Percentiles rank a stretch among this genome's conserved stretches.
These are phyloP conservation scores for Domatiomyces catenatus DNA, from an alignment of 2,329 filamentous ascomycete species.

Conservation along the genomic window DNA sequence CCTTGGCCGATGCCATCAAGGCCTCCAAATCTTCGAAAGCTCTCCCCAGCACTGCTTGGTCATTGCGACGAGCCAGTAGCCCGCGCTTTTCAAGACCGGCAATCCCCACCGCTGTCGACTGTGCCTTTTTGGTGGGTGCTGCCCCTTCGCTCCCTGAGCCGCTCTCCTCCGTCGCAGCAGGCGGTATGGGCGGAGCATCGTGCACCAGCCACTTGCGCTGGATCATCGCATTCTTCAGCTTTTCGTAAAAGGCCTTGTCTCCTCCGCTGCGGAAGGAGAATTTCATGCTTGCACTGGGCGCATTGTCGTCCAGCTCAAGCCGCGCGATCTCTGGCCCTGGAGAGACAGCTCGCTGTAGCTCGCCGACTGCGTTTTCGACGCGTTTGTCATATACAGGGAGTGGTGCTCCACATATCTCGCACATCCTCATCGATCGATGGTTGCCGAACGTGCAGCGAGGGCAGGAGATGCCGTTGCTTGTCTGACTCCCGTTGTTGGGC, in stretches of 20 bases:
- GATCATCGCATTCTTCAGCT: constrained; percentile 71
- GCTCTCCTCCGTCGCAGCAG: constrained; percentile 29
- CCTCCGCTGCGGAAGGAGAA: constrained; percentile 71
- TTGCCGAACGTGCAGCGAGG: constrained; percentile 89
- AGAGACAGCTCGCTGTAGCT: constrained; percentile 47
- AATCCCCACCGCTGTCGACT: constrained; percentile 51
- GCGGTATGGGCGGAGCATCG: constrained; percentile 74
- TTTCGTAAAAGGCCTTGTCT: constrained; percentile 77
- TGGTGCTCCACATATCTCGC: constrained; percentile 79
- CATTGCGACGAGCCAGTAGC: constrained; percentile 74
- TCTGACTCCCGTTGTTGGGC: neutral
- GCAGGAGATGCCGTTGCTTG: constrained; percentile 35
- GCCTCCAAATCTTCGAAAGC: constrained; percentile 95
- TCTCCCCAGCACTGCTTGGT: constrained; percentile 78
- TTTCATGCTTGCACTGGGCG: constrained; percentile 64
- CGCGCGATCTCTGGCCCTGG: constrained; percentile 54
- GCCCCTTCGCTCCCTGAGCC: constrained; percentile 3
- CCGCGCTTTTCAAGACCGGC: constrained; percentile 80
- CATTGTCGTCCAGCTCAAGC: constrained; percentile 34
- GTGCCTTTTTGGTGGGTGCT: constrained; percentile 10
- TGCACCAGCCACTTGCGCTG: constrained; percentile 93
- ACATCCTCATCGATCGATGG: constrained; percentile 68
- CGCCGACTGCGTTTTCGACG: constrained; percentile 35
- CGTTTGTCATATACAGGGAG: constrained; percentile 27
- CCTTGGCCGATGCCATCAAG: constrained; percentile 92